Percentiles rank a stretch among this genome's conserved stretches.
Conservation (phyloP, 306 rosid genomes). For the Lathyrus sativus region DNA sequence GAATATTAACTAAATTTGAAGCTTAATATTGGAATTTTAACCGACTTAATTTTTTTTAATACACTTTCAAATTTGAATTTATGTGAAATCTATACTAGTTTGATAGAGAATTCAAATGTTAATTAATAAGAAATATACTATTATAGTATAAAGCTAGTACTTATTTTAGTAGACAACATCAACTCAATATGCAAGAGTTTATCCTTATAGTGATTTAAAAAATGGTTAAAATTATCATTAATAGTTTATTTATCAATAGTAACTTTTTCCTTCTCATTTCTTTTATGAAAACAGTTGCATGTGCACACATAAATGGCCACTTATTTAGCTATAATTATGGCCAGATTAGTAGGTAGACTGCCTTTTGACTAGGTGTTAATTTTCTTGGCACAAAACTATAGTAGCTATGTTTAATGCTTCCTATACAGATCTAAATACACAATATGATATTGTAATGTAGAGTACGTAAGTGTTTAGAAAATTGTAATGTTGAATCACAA, state of each 20-base stretch:
- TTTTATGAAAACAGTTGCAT: neutral
- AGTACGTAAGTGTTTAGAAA: no score
- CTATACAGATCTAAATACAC: neutral
- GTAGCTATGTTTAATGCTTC: neutral
- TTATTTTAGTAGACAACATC: no score
- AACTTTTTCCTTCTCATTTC: neutral
- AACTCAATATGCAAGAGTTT: neutral
- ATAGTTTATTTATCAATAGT: no score
- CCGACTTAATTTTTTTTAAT: no score
- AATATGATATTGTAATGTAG: no score
- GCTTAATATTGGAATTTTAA: no score
- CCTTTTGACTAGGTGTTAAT: neutral
- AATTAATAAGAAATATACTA: no score
- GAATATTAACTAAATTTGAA: no score
- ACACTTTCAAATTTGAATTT: neutral
- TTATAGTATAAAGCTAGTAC: neutral
- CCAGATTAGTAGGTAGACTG: neutral
- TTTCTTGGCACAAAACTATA: conserved; percentile 1
- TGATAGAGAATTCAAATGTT: no score
- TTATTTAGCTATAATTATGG: neutral
- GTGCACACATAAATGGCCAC: neutral
- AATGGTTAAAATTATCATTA: neutral
- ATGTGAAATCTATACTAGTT: neutral
- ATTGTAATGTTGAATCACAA: no score
- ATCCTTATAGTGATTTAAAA: no score